Evolutionary conservation across 768 basidiomycete species (phyloP).

Genomic region (Leccinum boreale): DNA sequence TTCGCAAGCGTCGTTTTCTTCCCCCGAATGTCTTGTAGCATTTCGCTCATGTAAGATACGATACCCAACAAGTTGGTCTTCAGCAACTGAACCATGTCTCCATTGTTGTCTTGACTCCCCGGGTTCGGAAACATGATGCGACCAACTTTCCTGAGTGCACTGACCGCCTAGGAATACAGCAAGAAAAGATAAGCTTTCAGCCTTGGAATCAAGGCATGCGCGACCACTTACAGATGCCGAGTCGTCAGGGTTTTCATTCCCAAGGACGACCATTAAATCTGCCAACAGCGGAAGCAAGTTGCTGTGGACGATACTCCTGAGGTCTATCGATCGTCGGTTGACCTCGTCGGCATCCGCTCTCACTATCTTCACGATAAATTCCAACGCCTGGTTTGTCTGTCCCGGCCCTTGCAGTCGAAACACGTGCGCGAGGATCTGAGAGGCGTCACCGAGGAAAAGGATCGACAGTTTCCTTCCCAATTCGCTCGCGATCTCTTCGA

Average conservation of each 20-base stretch:
- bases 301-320: conserved; percentile 57
- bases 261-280: conserved; percentile 73
- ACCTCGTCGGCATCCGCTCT: conserved; percentile 37
- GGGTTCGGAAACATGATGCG: conserved; percentile 27
- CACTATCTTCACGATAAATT: conserved; percentile 63
- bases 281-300: conserved; percentile 68
- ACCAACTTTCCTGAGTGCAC: conserved; percentile 45
- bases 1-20: conserved; percentile 70
- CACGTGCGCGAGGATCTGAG: conserved; percentile 62
- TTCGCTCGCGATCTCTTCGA: conserved; percentile 60
- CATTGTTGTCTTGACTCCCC: conserved; percentile 26
- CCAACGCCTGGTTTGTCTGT: conserved; percentile 55
- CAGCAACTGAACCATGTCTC: conserved; percentile 57
- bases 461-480: conserved; percentile 42
- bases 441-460: conserved; percentile 55
- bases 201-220: conserved; percentile 15
- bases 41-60: conserved; percentile 80
- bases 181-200: conserved; percentile 28
- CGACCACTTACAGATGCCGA: conserved; percentile 49
- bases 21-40: conserved; percentile 79
- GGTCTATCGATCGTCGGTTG: conserved; percentile 34
- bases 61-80: conserved; percentile 80
- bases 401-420: conserved; percentile 56
- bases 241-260: conserved; percentile 54
- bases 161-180: conserved; percentile 44